Percentiles rank a stretch among this genome's conserved stretches.
These are phyloP conservation scores for Periglandula ipomoeae DNA, from an alignment of 2,329 filamentous ascomycete species.

Conservation along the genomic window DNA sequence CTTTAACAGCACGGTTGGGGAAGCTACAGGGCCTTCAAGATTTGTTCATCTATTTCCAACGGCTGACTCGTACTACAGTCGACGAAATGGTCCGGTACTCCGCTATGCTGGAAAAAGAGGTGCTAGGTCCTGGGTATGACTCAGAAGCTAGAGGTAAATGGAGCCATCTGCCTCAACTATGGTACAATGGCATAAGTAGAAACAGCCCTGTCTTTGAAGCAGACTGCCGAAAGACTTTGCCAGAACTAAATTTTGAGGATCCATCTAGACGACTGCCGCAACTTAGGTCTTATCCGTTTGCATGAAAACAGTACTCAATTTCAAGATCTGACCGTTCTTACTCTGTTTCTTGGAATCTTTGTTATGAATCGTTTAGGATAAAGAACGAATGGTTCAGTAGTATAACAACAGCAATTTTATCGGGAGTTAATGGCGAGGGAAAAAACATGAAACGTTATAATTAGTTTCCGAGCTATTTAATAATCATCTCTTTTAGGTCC, in stretches of 20 bases:
- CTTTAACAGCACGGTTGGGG: not conserved
- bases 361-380: no score
- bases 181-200: not conserved
- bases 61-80: not conserved
- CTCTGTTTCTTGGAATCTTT: no score
- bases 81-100: not conserved
- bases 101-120: not conserved
- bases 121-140: not conserved
- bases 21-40: not conserved
- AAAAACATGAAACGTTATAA: no score
- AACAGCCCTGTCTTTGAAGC: not conserved
- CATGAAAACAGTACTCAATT: no score
- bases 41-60: not conserved
- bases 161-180: not conserved
- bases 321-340: no score
- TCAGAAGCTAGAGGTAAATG: not conserved
- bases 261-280: not conserved
- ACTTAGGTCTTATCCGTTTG: no score
- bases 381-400: no score
- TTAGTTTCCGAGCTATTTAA: no score
- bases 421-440: no score
- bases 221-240: not conserved
- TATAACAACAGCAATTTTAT: no score
- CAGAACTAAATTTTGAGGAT: not conserved
- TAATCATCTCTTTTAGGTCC: no score